Percentiles rank a stretch among this genome's conserved stretches.
These are phyloP conservation scores for Hypoxylon sp. DNA, from an alignment of 2,329 filamentous ascomycete species.

Conservation along the genomic window DNA sequence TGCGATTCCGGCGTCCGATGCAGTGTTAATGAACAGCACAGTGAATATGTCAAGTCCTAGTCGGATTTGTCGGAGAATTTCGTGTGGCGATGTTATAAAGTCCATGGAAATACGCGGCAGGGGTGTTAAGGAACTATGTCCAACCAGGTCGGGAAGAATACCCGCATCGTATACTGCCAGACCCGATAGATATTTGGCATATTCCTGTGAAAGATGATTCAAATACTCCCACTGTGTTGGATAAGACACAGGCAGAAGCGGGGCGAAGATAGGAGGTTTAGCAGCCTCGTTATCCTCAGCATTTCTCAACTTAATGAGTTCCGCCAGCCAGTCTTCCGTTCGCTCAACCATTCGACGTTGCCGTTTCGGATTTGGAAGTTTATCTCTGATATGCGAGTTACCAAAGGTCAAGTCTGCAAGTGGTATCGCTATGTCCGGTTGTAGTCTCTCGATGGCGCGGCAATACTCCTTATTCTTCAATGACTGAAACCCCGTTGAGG, in stretches of 20 bases:
- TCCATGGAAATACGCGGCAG: conserved; percentile 84
- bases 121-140: conserved; percentile 66
- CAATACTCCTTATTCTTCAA: conserved; percentile 79
- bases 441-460: conserved; percentile 73
- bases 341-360: conserved; percentile 87
- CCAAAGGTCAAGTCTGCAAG: conserved; percentile 79
- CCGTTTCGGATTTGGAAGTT: conserved; percentile 75
- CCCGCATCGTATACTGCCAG: conserved; percentile 85
- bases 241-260: conserved; percentile 81
- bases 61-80: conserved; percentile 80
- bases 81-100: conserved; percentile 73
- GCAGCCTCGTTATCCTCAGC: conserved; percentile 51
- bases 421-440: conserved; percentile 85
- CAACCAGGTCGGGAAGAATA: conserved; percentile 76
- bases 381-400: conserved; percentile 50
- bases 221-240: conserved; percentile 86
- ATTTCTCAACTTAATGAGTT: conserved; percentile 69
- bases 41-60: conserved; percentile 86
- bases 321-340: conserved; percentile 84
- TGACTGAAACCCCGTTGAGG: conserved; percentile 86
- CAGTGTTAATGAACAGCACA: conserved; percentile 79
- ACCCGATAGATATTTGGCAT: conserved; percentile 71
- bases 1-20: conserved; percentile 88
- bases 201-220: conserved; percentile 76
- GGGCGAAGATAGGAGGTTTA: conserved; percentile 69